A percentile compares a stretch with the other conserved stretches of the same genome.
Evolutionary conservation across 306 rosid genomes (phyloP).

Genomic region (Senna siamea): DNA sequence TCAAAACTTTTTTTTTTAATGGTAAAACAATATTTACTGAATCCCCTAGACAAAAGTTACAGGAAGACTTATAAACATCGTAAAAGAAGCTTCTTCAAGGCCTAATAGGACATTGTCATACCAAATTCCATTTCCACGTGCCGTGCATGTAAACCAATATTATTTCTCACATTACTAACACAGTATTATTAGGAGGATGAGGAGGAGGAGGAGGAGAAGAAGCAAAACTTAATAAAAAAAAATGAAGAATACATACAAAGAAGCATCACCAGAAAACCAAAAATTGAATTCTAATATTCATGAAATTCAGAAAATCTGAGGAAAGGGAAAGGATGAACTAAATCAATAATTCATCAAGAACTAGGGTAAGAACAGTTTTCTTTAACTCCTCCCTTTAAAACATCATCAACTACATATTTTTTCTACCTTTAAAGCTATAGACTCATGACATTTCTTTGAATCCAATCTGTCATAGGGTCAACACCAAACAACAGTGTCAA

Average conservation of each 20-base stretch:
- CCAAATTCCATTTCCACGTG: neutral
- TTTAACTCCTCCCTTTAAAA: neutral
- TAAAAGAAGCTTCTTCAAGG: neutral
- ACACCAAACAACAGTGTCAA: neutral
- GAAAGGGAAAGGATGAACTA: neutral
- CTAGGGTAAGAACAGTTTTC: neutral
- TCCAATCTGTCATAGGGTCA: neutral
- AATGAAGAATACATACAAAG: neutral
- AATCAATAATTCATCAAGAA: neutral
- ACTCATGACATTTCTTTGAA: neutral
- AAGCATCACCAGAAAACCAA: neutral
- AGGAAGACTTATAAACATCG: neutral
- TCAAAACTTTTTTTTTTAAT: neutral
- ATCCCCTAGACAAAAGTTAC: neutral
- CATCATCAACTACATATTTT: neutral
- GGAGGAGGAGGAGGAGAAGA: no score
- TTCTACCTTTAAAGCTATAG: neutral
- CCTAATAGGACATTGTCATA: slow-evolving; percentile 1
- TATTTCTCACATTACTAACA: neutral
- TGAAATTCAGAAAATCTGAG: neutral
- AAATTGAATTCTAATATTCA: neutral
- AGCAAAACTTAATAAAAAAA: no score
- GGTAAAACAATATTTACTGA: neutral
- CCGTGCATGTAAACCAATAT: neutral
- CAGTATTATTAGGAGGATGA: no score